phyloP scores from a whole-genome alignment of 768 basidiomycete genomes.

The Rhodotorula babjevae region DNA sequence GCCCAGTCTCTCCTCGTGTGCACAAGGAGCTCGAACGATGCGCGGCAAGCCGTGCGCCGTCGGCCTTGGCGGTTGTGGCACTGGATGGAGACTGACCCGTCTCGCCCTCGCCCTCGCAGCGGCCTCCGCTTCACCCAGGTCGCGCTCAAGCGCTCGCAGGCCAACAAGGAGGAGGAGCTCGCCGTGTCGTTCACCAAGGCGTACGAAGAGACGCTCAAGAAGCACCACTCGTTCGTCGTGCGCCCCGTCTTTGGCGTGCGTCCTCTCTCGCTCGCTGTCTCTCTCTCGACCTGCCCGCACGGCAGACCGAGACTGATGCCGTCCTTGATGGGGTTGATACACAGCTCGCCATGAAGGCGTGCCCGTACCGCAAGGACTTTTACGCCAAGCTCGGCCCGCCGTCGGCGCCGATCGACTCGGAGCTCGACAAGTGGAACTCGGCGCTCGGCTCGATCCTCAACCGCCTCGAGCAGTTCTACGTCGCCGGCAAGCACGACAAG shows the following conservation, averaged over 20 bases:
- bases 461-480: slow-evolving; percentile 54
- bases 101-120: slow-evolving; percentile 47
- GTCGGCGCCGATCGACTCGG: slow-evolving; percentile 52
- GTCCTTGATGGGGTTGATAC: too few relatives aligned
- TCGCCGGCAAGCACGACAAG: slow-evolving; percentile 50
- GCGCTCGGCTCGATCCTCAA: slow-evolving; percentile 55
- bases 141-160: slow-evolving; percentile 68
- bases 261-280: slow-evolving; percentile 44
- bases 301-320: slow-evolving; percentile 58
- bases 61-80: neutral
- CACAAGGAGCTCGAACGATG: too few relatives aligned
- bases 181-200: slow-evolving; percentile 67
- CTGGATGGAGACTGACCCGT: neutral
- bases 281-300: slow-evolving; percentile 65
- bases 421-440: slow-evolving; percentile 57
- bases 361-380: slow-evolving; percentile 60
- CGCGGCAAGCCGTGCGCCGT: neutral
- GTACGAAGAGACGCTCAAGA: slow-evolving; percentile 76
- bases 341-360: slow-evolving; percentile 65
- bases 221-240: slow-evolving; percentile 74
- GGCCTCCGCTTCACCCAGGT: slow-evolving; percentile 84
- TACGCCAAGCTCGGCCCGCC: slow-evolving; percentile 58
- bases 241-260: slow-evolving; percentile 56
- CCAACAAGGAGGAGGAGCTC: slow-evolving; percentile 64
- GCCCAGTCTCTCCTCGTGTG: neutral